A percentile compares a stretch with the other conserved stretches of the same genome.
phyloP scores from a whole-genome alignment of 768 basidiomycete genomes.

The Suillus subaureus region DNA sequence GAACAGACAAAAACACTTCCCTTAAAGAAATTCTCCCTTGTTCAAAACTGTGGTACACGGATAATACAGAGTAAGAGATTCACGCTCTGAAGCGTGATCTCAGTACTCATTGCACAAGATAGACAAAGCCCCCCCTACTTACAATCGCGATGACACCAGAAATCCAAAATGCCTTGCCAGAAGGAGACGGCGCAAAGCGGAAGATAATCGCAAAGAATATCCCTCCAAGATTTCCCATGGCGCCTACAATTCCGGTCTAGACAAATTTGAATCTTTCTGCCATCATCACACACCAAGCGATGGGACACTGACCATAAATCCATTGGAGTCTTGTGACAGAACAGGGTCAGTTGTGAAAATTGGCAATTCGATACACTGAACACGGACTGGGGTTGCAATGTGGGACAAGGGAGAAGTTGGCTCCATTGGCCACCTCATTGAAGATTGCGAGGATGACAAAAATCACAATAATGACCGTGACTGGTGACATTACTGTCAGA shows the following conservation, averaged over 20 bases:
- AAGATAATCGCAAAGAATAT: slow-evolving; percentile 51
- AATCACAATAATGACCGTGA: slow-evolving; percentile 39
- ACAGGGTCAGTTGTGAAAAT: neutral
- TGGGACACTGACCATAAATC: slow-evolving; percentile 33
- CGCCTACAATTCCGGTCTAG: slow-evolving; percentile 42
- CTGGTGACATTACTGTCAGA: slow-evolving; percentile 13
- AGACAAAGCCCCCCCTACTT: slow-evolving; percentile 4
- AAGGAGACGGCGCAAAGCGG: slow-evolving; percentile 42
- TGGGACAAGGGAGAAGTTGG: slow-evolving; percentile 52
- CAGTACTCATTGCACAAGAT: neutral
- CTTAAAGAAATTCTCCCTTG: neutral
- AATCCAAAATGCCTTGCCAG: slow-evolving; percentile 50
- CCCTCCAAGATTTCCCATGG: slow-evolving; percentile 45
- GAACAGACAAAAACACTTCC: neutral
- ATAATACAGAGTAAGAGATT: slow-evolving; percentile 21
- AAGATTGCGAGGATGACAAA: slow-evolving; percentile 40
- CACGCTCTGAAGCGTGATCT: slow-evolving; percentile 14
- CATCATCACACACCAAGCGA: neutral
- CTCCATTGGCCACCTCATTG: slow-evolving; percentile 50
- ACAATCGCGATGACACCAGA: slow-evolving; percentile 45
- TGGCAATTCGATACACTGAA: slow-evolving; percentile 9
- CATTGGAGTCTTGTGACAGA: slow-evolving; percentile 27
- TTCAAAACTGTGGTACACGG: slow-evolving; percentile 18
- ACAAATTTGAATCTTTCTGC: neutral
- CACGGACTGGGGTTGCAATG: slow-evolving; percentile 48